These are phyloP conservation scores for Porpolomopsis calyptriformis DNA, from an alignment of 768 basidiomycete species.

Conservation along the genomic window DNA sequence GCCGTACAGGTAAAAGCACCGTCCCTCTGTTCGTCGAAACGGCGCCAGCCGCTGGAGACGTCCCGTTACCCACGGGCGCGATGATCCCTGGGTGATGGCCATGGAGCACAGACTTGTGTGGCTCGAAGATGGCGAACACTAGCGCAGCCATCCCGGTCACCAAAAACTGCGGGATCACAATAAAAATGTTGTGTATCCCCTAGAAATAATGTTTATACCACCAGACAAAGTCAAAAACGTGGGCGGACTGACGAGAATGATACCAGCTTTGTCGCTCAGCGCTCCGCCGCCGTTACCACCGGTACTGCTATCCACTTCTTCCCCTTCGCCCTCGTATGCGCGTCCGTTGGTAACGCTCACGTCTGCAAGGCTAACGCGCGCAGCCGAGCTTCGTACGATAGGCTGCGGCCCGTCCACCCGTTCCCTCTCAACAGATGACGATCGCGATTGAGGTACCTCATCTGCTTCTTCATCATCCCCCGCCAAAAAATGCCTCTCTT, in stretches of 20 bases:
- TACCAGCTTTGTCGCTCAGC: conserved; percentile 76
- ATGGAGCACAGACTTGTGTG: conserved; percentile 35
- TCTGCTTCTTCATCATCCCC: conserved; percentile 15
- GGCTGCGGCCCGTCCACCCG: conserved; percentile 4
- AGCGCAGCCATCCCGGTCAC: conserved; percentile 79
- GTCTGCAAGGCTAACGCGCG: conserved; percentile 40
- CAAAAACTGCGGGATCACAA: conserved; percentile 91
- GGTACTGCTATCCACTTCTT: conserved; percentile 22
- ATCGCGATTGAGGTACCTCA: not conserved
- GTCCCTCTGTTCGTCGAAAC: conserved; percentile 2
- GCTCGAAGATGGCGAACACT: conserved; percentile 80
- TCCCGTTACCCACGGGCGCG: conserved; percentile 7
- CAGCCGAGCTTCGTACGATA: conserved; percentile 33
- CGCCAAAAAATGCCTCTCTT: conserved; percentile 23
- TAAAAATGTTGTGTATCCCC: conserved; percentile 93
- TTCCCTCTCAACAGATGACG: not conserved
- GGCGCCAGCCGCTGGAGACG: conserved; percentile 3
- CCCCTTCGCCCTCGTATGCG: conserved; percentile 14
- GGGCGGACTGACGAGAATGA: conserved; percentile 56
- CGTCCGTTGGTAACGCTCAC: conserved; percentile 21
- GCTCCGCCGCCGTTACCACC: conserved; percentile 21
- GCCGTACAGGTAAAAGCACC: conserved; percentile 6
- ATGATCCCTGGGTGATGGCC: conserved; percentile 20
- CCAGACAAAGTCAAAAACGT: not conserved
- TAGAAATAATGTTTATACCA: conserved; percentile 17